Percentiles rank a stretch among this genome's conserved stretches.
Evolutionary conservation across 1,139 yeast genomes (phyloP).

Genomic region (Spathaspora sp.): DNA sequence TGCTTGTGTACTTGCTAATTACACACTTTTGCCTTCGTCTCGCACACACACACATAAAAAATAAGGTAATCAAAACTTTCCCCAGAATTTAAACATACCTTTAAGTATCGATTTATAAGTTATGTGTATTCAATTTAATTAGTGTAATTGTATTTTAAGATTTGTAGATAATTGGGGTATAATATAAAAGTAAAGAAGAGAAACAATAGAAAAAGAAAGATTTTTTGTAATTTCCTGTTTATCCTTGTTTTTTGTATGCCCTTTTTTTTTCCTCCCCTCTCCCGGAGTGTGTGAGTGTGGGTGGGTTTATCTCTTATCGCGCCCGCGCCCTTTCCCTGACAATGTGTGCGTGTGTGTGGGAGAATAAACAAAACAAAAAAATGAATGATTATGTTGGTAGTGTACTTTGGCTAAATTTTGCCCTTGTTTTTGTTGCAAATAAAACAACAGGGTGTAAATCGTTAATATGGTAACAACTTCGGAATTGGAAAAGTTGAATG

Average conservation of each 20-base stretch:
- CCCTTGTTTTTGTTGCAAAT: neutral
- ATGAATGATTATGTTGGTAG: neutral
- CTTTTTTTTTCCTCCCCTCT: neutral
- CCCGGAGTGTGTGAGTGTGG: neutral
- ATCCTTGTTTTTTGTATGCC: slow-evolving; percentile 1
- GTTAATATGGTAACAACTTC: slow-evolving; percentile 13
- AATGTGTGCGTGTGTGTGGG: neutral
- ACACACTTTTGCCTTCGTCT: neutral
- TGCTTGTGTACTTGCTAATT: neutral
- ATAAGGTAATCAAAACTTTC: neutral
- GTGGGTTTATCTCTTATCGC: slow-evolving; percentile 2
- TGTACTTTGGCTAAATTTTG: neutral
- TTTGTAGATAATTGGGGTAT: neutral
- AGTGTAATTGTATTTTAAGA: neutral
- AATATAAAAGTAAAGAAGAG: neutral
- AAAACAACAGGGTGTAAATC: neutral
- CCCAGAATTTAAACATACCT: neutral
- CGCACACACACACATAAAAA: neutral
- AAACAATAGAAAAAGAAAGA: slow-evolving; percentile 1
- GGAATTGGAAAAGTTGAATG: slow-evolving; percentile 9
- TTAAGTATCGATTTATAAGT: neutral
- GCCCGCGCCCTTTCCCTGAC: neutral
- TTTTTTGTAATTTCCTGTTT: neutral
- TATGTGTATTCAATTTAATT: neutral
- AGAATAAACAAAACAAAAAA: neutral